Conservation (phyloP, 768 basidiomycete genomes). For the Boletus bicolor region DNA sequence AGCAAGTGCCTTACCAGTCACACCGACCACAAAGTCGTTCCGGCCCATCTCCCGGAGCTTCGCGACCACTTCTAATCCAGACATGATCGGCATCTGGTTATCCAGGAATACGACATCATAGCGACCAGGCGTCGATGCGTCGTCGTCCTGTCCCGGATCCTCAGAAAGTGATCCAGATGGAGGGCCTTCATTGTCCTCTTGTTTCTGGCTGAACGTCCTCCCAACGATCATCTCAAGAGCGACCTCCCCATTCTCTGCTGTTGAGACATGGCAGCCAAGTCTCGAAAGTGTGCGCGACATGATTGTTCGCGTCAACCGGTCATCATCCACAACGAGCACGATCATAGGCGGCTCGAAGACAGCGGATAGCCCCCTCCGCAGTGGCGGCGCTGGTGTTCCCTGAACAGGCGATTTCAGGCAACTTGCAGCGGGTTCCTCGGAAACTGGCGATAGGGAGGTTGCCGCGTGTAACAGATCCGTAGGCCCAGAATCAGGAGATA, state of each 20-base stretch:
- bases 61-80: slow-evolving; percentile 64
- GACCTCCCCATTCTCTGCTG: slow-evolving; percentile 80
- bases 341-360: slow-evolving; percentile 51
- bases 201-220: slow-evolving; percentile 1
- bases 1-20: slow-evolving; percentile 50
- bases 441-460: not conserved
- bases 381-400: slow-evolving; percentile 6
- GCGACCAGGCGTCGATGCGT: not conserved
- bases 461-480: not conserved
- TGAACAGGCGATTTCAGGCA: slow-evolving; percentile 14
- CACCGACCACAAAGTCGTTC: slow-evolving; percentile 77
- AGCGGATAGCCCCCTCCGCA: slow-evolving; percentile 6
- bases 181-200: not conserved
- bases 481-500: slow-evolving; percentile 4
- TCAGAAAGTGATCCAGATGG: not conserved
- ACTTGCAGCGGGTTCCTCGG: slow-evolving; percentile 7
- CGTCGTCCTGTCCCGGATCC: not conserved
- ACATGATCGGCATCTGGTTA: slow-evolving; percentile 84
- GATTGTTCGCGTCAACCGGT: slow-evolving; percentile 71
- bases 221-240: slow-evolving; percentile 73
- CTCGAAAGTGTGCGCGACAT: slow-evolving; percentile 79
- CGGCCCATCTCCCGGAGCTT: slow-evolving; percentile 64
- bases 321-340: slow-evolving; percentile 83
- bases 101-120: slow-evolving; percentile 54
- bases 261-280: slow-evolving; percentile 72